These are phyloP conservation scores for Dictyostelium brefeldianum DNA, from an alignment of 78 protist genomes.

Conservation along the genomic window DNA sequence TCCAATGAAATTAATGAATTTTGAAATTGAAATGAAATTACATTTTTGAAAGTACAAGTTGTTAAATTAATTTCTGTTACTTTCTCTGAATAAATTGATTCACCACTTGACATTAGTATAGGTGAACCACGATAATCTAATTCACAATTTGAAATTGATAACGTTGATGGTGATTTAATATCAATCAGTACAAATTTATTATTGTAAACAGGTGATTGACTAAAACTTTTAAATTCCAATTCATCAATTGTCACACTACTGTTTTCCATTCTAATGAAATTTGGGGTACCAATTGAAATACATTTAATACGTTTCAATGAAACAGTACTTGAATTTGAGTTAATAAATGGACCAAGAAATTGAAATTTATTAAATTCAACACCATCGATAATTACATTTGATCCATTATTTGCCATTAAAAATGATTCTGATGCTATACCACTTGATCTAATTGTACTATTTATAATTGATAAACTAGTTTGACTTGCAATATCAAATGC, in stretches of 20 bases:
- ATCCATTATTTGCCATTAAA: background rate
- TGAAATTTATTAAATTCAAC: background rate
- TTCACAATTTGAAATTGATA: background rate
- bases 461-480: no score
- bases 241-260: background rate
- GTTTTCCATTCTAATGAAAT: background rate
- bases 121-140: background rate
- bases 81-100: background rate
- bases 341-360: background rate
- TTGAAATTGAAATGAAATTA: background rate
- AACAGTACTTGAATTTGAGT: background rate
- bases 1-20: background rate
- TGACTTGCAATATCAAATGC: no score
- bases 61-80: background rate
- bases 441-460: no score
- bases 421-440: background rate
- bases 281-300: background rate
- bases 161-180: background rate
- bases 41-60: background rate
- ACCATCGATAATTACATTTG: background rate
- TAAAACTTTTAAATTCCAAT: background rate
- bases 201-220: background rate
- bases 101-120: background rate
- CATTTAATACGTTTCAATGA: background rate
- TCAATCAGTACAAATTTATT: background rate